Base-by-base conservation (phyloP, 345 rosid species). In the Capsella bursapastoris region DNA sequence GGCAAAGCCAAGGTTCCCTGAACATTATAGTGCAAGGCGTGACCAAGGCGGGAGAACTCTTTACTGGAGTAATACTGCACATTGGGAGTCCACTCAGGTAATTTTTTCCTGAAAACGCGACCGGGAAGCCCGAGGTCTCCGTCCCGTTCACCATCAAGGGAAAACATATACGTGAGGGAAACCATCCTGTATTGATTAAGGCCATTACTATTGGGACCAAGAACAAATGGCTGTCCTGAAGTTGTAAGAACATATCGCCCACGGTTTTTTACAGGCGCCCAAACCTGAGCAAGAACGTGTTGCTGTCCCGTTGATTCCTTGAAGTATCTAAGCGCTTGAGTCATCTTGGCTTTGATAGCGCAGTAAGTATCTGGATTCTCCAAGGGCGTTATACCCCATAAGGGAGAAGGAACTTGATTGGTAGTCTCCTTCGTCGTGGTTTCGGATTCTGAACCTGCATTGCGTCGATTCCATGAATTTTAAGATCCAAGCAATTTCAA, bases 41-140 rank as follows among this genome's bases (percentile, higher is more conserved):
- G 95, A 64, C 85, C 84, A 76, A 84, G 98, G 68, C 98, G 78
- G 0, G 84, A 84, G 77, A 82, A 94, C 85, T 94, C 98, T 76
- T 80, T 86, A 76, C 84, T 83, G 0, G 97, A 86, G 82, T 91
- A 94, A 63, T 88, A 94, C 86, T 88, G 95, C 27, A 94, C 98
- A 68, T 94, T 85, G 1, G 98, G 98, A 8, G 92, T 91, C 98
- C 98, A 94, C 48, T 94, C 98, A 3, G 98, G 97, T 65, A 90
- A 66, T 63, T 88, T 91, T 41, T 83, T 86, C 79, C 64, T 71
- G 85, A 89, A 94, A 83, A 91, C 98, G 38, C 98, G 96, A 12
- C 98, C 98, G 6, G 98, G 98, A 70, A 94, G 95, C 37, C 98
- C 98, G 2, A 86, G 89, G 73, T 85, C 89, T 41, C 81, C 85